Conservation (phyloP, 495 filamentous ascomycete genomes). For the Pyronema domesticum region DNA sequence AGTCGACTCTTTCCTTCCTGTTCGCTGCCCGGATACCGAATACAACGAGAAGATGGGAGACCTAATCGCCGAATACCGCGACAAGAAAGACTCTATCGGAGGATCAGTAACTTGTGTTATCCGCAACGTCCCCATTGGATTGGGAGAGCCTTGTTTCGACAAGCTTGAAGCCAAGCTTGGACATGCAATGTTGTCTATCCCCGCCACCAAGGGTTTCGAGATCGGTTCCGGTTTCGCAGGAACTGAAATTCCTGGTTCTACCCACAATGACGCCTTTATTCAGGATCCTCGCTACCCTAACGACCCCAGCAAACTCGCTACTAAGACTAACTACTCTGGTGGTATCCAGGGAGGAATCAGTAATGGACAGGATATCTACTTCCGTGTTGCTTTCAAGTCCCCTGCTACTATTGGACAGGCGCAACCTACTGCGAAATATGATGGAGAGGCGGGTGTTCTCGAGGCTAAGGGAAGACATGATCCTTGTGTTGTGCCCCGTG, state of each 20-base stretch:
- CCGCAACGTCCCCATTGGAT: slow-evolving; percentile 66
- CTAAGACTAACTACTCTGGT: slow-evolving; percentile 89
- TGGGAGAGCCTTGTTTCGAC: slow-evolving; percentile 91
- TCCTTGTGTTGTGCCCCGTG: slow-evolving; percentile 84
- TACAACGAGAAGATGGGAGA: slow-evolving; percentile 56
- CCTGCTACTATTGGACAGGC: slow-evolving; percentile 89
- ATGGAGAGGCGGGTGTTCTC: slow-evolving; percentile 52
- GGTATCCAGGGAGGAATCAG: slow-evolving; percentile 94
- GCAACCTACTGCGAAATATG: slow-evolving; percentile 70
- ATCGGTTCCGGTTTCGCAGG: slow-evolving; percentile 88
- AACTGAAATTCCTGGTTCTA: slow-evolving; percentile 70
- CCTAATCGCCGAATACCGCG: slow-evolving; percentile 60
- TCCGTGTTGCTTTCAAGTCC: slow-evolving; percentile 89
- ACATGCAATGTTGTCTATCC: slow-evolving; percentile 94
- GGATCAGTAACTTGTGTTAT: slow-evolving; percentile 95
- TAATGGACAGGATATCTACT: slow-evolving; percentile 89
- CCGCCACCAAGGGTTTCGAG: slow-evolving; percentile 93
- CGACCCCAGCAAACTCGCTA: slow-evolving; percentile 40
- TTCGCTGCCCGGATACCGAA: slow-evolving; percentile 62
- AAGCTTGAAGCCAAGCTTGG: slow-evolving; percentile 88
- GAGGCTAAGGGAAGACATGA: slow-evolving; percentile 94
- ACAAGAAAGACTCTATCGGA: slow-evolving; percentile 78
- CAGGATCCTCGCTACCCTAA: slow-evolving; percentile 33
- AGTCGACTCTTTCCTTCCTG: slow-evolving; percentile 69
- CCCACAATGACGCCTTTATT: slow-evolving; percentile 87